Evolutionary conservation across 176 grass and related monocot genomes (phyloP), one percentile per base, ranked within the genome.

Genomic region (Eragrostis nindensis): DNA sequence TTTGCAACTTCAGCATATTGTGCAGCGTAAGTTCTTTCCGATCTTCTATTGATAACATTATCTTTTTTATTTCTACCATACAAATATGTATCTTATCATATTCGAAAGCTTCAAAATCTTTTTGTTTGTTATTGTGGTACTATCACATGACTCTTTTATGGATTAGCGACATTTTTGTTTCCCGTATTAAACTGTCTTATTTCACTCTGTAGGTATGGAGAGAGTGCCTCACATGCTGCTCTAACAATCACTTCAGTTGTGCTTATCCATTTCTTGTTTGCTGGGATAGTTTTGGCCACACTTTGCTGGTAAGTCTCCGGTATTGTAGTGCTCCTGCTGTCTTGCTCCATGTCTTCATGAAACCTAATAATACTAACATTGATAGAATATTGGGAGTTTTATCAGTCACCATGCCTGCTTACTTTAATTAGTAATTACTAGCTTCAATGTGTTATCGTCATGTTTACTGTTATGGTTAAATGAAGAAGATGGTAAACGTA

Each of bases 1-100:
- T 89, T 99, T 80, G 96, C 96, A 15, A 90, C 92, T 70, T 91
- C 93, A 76, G 90, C 92, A 76, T 99, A 90, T 76, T 99, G 96
- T 67, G 90, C 85, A 82, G 96, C 84, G 96, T 99, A 92, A 89
- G 92, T 93, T 77, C 70, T 87, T 70, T 56, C 64, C 47, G 17
- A 3, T 47, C 21, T 48, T 68, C 7, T 55, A 27, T 5, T 21
- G 1, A 62, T 79, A 42, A 13, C 39, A 9, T 50, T 86, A 36
- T 76, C 10, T 79, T 75, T 29, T 13, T 40, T 39, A 61, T 85
- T 75, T 57, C 7, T 40, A 17, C n/a, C 21, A 57, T 76, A 27
- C 7, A 45, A 56, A 30, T 32, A 36, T 8, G 30, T 66, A 44
- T 62, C 41, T 18, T 27, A 19, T 46, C 11, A 77, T 83, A 26